These are phyloP conservation scores for Aciculosporium take DNA, from an alignment of 2,329 filamentous ascomycete species.

Conservation along the genomic window DNA sequence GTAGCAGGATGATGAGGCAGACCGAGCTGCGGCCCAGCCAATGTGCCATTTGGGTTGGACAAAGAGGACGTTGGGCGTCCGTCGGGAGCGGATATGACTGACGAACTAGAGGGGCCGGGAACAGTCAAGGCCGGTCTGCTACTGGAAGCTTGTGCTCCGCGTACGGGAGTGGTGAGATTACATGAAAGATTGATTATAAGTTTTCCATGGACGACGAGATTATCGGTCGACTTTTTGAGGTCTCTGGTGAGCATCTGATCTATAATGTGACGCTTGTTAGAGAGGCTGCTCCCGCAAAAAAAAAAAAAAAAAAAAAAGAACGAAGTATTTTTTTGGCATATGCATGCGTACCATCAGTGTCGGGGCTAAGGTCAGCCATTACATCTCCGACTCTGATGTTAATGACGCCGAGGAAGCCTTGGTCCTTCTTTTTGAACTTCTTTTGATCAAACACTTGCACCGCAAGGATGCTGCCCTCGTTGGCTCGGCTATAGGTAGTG, in stretches of 20 bases:
- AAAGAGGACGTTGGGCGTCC: constrained; percentile 40
- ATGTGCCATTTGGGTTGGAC: constrained; percentile 32
- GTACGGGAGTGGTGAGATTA: constrained; percentile 61
- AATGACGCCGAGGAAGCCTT: constrained; percentile 94
- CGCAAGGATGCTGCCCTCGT: constrained; percentile 89
- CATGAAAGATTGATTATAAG: constrained; percentile 93
- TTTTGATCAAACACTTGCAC: constrained; percentile 99
- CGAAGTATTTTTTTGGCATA: neutral
- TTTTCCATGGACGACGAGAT: constrained; percentile 93
- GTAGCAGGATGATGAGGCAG: constrained; percentile 35
- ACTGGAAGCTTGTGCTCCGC: constrained; percentile 30
- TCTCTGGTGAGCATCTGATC: constrained; percentile 98
- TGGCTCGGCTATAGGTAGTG: constrained; percentile 51
- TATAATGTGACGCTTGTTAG: constrained; percentile 32
- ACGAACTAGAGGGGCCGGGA: constrained; percentile 29
- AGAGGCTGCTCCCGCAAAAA: constrained; percentile 12
- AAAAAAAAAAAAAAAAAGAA: neutral
- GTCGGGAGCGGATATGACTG: constrained; percentile 30
- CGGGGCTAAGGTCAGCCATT: constrained; percentile 68
- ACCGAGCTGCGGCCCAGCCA: constrained; percentile 25
- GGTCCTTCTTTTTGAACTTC: constrained; percentile 99
- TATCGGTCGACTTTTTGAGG: constrained; percentile 95
- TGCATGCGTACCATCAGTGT: constrained; percentile 63
- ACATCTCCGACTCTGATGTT: constrained; percentile 93
- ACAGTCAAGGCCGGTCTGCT: constrained; percentile 31